These are phyloP conservation scores for Cercospora sp. DNA, from an alignment of 2,329 filamentous ascomycete genomes.

Conservation along the genomic window DNA sequence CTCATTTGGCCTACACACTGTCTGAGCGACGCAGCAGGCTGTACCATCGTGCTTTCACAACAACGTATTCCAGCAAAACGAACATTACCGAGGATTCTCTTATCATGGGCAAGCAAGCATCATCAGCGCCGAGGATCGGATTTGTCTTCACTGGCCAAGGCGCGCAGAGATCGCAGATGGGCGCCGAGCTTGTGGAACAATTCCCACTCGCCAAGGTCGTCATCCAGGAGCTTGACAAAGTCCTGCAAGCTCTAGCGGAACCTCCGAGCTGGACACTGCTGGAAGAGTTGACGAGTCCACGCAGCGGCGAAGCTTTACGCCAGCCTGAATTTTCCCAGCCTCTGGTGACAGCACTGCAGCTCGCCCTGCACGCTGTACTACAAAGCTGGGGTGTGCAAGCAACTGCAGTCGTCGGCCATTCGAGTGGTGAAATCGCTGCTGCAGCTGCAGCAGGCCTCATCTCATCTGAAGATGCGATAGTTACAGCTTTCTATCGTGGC, in stretches of 20 bases:
- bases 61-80: neutral
- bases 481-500: slow-evolving; percentile 24
- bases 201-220: slow-evolving; percentile 25
- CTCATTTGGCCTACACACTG: too few species aligned
- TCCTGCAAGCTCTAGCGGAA: slow-evolving; percentile 41
- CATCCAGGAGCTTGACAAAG: slow-evolving; percentile 46
- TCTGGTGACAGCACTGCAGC: slow-evolving; percentile 19
- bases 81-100: neutral
- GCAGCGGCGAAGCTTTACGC: neutral
- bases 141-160: slow-evolving; percentile 28
- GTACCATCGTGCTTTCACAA: neutral
- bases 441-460: slow-evolving; percentile 34
- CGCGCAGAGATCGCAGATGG: slow-evolving; percentile 26
- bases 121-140: neutral
- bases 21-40: neutral
- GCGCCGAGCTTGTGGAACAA: neutral
- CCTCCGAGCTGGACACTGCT: slow-evolving; percentile 40
- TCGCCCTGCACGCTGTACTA: slow-evolving; percentile 13
- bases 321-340: slow-evolving; percentile 15
- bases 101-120: neutral
- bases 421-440: slow-evolving; percentile 38
- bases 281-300: neutral
- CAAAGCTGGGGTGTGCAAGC: slow-evolving; percentile 24
- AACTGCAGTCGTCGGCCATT: slow-evolving; percentile 35
- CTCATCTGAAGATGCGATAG: slow-evolving; percentile 19